A percentile compares a stretch with the other conserved stretches of the same genome.
These are phyloP conservation scores for Gymnopilus dilepis DNA, from an alignment of 768 basidiomycete species.

Conservation along the genomic window DNA sequence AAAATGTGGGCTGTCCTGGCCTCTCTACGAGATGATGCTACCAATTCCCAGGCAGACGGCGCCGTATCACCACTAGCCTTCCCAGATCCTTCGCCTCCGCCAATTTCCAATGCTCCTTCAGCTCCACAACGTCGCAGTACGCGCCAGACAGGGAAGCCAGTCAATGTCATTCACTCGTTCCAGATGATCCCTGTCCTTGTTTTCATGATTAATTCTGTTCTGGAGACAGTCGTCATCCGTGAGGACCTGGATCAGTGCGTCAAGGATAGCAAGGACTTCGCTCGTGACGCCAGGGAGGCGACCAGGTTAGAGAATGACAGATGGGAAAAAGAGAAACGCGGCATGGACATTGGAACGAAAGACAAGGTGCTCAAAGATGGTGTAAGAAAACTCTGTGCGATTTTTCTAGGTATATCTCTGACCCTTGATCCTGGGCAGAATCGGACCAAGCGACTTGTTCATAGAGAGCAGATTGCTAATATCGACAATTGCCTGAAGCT, in stretches of 20 bases:
- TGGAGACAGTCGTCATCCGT: constrained; percentile 53
- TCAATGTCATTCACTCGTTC: constrained; percentile 45
- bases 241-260: constrained; percentile 66
- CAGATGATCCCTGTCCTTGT: constrained; percentile 73
- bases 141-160: constrained; percentile 36
- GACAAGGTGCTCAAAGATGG: constrained; percentile 27
- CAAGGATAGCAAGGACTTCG: constrained; percentile 58
- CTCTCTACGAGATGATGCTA: constrained; percentile 45
- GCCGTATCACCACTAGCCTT: constrained; percentile 40
- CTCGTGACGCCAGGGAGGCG: constrained; percentile 57
- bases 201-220: constrained; percentile 58
- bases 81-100: constrained; percentile 66
- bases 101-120: constrained; percentile 42
- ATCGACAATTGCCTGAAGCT: constrained; percentile 65
- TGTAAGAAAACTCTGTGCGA: constrained; percentile 27
- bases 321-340: constrained; percentile 54
- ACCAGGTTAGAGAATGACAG: constrained; percentile 60
- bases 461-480: constrained; percentile 52
- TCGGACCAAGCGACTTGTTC: constrained; percentile 48
- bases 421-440: constrained; percentile 34
- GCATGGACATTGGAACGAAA: constrained; percentile 29
- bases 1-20: constrained; percentile 67
- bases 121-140: constrained; percentile 61
- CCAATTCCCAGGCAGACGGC: constrained; percentile 12
- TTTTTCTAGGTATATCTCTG: background rate